A percentile compares a stretch with the other conserved stretches of the same genome.
Conservation (phyloP, 2,329 filamentous ascomycete genomes). For the Ophiocordyceps camponoti-saundersi region DNA sequence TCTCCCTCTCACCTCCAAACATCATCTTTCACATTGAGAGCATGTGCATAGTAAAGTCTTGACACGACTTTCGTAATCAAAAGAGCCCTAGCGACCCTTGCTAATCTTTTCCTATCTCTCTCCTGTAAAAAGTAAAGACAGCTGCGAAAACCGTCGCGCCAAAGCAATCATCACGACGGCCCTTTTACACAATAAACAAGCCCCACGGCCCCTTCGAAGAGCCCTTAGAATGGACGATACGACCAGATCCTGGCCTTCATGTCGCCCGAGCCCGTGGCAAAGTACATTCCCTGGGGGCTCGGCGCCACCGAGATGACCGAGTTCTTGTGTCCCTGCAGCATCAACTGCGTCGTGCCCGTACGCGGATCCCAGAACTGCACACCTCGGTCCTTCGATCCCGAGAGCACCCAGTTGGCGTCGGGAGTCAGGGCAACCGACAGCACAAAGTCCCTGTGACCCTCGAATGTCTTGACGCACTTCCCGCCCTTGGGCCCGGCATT, state of each 20-base stretch:
- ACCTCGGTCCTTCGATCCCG: slow-evolving; percentile 89
- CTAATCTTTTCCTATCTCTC: too few species aligned
- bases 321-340: slow-evolving; percentile 98
- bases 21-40: too few species aligned
- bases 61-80: too few species aligned
- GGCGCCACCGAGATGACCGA: slow-evolving; percentile 95
- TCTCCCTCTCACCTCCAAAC: too few species aligned
- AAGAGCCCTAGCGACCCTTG: too few species aligned
- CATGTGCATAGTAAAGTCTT: too few species aligned
- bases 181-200: too few species aligned
- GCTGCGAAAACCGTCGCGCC: too few species aligned
- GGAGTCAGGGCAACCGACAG: slow-evolving; percentile 90
- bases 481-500: slow-evolving; percentile 62
- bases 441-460: slow-evolving; percentile 96
- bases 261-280: slow-evolving; percentile 92
- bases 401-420: slow-evolving; percentile 89
- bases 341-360: slow-evolving; percentile 86
- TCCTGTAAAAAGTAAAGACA: too few species aligned
- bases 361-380: slow-evolving; percentile 98
- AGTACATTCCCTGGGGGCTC: slow-evolving; percentile 72
- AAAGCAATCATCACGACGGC: too few species aligned
- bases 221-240: slow-evolving; percentile 38
- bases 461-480: slow-evolving; percentile 91
- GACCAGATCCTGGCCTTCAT: slow-evolving; percentile 98
- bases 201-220: too few species aligned